These are phyloP conservation scores for Rhamnella rubrinervis DNA, from an alignment of 331 rosid species.

Conservation along the genomic window DNA sequence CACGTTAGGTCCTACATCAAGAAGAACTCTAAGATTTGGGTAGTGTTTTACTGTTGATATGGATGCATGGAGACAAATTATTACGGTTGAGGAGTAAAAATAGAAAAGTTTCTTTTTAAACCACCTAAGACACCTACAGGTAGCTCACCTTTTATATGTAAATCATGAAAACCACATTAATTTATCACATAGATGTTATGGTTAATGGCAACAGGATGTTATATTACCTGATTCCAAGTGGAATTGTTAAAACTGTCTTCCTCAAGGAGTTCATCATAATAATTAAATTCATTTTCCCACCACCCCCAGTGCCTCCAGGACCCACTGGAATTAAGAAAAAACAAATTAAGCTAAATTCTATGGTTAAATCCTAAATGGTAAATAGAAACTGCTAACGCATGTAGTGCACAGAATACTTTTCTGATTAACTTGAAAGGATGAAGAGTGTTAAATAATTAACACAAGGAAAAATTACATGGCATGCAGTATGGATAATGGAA, in stretches of 20 bases:
- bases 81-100: too few species aligned
- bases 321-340: slow-evolving; percentile 62
- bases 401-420: not conserved
- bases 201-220: slow-evolving; percentile 18
- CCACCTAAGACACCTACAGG: too few species aligned
- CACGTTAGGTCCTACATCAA: too few species aligned
- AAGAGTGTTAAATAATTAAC: not conserved
- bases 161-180: not conserved
- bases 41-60: too few species aligned
- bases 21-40: too few species aligned
- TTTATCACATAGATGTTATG: not conserved
- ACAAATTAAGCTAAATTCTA: not conserved
- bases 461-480: not conserved
- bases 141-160: not conserved
- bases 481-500: slow-evolving; percentile 9
- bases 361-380: not conserved
- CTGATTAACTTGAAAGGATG: not conserved
- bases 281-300: slow-evolving; percentile 83
- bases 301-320: slow-evolving; percentile 79
- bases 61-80: too few species aligned
- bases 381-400: not conserved
- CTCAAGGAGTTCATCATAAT: slow-evolving; percentile 68
- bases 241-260: slow-evolving; percentile 82
- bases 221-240: slow-evolving; percentile 91
- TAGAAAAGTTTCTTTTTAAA: too few species aligned